Conservation (phyloP, 2,329 filamentous ascomycete genomes). For the Phoma sp. region DNA sequence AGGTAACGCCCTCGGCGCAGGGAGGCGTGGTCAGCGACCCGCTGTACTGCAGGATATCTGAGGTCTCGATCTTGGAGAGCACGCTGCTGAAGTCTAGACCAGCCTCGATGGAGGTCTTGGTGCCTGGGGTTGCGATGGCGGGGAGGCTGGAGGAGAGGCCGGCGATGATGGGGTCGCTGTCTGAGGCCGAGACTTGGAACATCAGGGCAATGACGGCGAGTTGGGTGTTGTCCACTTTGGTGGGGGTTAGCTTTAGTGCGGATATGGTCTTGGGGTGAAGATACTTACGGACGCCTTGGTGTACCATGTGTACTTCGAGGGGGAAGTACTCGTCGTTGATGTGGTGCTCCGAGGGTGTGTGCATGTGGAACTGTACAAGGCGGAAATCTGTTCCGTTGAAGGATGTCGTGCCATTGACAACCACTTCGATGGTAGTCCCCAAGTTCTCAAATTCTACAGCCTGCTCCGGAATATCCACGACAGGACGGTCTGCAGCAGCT, state of each 20-base stretch:
- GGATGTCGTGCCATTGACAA: slow-evolving; percentile 58
- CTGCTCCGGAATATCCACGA: slow-evolving; percentile 51
- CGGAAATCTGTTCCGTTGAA: slow-evolving; percentile 51
- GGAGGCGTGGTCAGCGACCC: slow-evolving; percentile 69
- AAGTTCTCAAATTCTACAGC: slow-evolving; percentile 62
- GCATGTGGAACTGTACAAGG: slow-evolving; percentile 66
- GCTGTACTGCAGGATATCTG: slow-evolving; percentile 58
- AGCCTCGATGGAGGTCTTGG: slow-evolving; percentile 33
- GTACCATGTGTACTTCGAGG: slow-evolving; percentile 65
- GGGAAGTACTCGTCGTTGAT: slow-evolving; percentile 56
- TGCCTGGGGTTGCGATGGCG: slow-evolving; percentile 51
- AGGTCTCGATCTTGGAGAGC: slow-evolving; percentile 45
- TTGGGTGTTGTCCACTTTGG: slow-evolving; percentile 39
- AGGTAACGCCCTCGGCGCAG: slow-evolving; percentile 63
- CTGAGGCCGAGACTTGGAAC: slow-evolving; percentile 50
- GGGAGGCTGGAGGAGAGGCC: slow-evolving; percentile 44
- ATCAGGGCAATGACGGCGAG: slow-evolving; percentile 52
- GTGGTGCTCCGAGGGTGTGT: slow-evolving; percentile 65
- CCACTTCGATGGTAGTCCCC: slow-evolving; percentile 63
- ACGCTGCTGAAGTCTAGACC: slow-evolving; percentile 56
- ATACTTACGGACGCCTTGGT: slow-evolving; percentile 53
- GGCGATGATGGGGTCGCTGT: slow-evolving; percentile 39
- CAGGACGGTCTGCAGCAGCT: slow-evolving; percentile 36
- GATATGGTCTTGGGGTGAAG: not conserved
- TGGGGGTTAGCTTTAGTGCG: slow-evolving; percentile 2